Percentiles rank a stretch among this genome's conserved stretches.
Conservation (phyloP, 768 basidiomycete species). For the Auriscalpium microsporum region DNA sequence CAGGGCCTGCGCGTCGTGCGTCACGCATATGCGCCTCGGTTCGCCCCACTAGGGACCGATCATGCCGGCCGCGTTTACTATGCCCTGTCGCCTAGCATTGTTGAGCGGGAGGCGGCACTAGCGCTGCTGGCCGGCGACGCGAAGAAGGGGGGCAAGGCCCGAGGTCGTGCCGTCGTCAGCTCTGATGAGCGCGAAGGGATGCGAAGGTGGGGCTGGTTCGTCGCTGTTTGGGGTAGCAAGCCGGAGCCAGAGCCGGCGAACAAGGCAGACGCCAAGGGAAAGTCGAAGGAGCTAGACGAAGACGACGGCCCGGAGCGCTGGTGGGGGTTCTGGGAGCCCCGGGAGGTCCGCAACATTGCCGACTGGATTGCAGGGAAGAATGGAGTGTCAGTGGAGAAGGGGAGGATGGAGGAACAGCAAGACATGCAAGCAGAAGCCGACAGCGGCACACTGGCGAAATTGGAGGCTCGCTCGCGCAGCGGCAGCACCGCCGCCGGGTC, state of each 20-base stretch:
- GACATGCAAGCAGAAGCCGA: neutral
- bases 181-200: slow-evolving; percentile 44
- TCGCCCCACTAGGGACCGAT: slow-evolving; percentile 59
- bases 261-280: slow-evolving; percentile 17
- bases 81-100: slow-evolving; percentile 49
- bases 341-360: slow-evolving; percentile 55
- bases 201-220: slow-evolving; percentile 66
- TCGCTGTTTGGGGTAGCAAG: slow-evolving; percentile 65
- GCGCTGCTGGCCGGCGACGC: slow-evolving; percentile 23
- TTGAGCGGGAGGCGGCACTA: slow-evolving; percentile 44
- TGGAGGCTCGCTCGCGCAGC: neutral
- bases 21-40: slow-evolving; percentile 42
- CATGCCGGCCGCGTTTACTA: slow-evolving; percentile 60
- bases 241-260: slow-evolving; percentile 26
- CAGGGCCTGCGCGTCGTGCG: slow-evolving; percentile 43
- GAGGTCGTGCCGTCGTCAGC: slow-evolving; percentile 30
- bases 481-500: neutral
- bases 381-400: slow-evolving; percentile 28
- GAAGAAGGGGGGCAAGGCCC: slow-evolving; percentile 31
- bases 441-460: neutral
- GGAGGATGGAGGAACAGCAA: neutral
- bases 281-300: slow-evolving; percentile 21
- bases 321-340: slow-evolving; percentile 68
- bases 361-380: slow-evolving; percentile 54
- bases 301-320: slow-evolving; percentile 43